phyloP scores from a whole-genome alignment of 768 basidiomycete species.

The Trametes elegans region DNA sequence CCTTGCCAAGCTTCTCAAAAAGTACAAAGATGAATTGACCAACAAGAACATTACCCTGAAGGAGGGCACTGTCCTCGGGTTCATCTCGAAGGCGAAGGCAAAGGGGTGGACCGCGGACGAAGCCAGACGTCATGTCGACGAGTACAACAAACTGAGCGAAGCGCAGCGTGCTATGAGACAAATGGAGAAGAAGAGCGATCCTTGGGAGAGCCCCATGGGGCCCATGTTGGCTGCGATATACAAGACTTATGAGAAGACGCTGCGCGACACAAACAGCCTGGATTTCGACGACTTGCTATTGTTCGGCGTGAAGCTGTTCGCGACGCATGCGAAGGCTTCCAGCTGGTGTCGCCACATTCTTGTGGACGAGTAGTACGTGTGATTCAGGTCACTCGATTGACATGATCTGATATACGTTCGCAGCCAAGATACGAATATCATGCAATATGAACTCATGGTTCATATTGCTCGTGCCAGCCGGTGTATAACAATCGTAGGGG shows the following conservation, averaged over 20 bases:
- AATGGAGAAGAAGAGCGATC: background rate
- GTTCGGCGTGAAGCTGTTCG: constrained; percentile 67
- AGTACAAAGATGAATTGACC: constrained; percentile 46
- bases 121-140: constrained; percentile 25
- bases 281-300: constrained; percentile 88
- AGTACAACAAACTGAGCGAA: background rate
- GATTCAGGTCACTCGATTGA: too few species aligned
- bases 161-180: constrained; percentile 1
- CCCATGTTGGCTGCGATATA: constrained; percentile 53
- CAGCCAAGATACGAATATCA: constrained; percentile 78
- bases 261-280: constrained; percentile 64
- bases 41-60: constrained; percentile 51
- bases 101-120: constrained; percentile 56
- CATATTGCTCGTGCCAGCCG: constrained; percentile 50
- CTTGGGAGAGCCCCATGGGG: constrained; percentile 5
- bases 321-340: constrained; percentile 44
- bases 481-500: constrained; percentile 80
- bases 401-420: too few species aligned
- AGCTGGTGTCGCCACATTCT: constrained; percentile 67
- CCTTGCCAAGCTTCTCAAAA: constrained; percentile 55
- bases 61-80: constrained; percentile 50
- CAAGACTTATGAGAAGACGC: constrained; percentile 59
- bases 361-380: constrained; percentile 77
- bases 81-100: constrained; percentile 71
- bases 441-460: constrained; percentile 80